Conservation (phyloP, 371 early-diverging fungal species). For the Phascolomyces articulosus region DNA sequence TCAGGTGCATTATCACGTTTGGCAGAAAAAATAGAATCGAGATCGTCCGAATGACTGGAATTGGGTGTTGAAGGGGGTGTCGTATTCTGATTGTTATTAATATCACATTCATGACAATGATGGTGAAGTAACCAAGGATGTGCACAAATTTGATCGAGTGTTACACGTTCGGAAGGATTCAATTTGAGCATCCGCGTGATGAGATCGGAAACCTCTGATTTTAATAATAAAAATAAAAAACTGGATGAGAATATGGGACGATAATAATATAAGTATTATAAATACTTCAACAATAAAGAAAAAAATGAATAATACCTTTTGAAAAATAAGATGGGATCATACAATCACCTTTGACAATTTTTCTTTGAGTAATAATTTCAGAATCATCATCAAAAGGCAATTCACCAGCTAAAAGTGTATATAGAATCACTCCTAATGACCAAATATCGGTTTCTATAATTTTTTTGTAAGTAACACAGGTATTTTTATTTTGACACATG, state of each 20-base stretch:
- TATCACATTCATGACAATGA: slow-evolving; percentile 15
- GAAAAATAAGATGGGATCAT: slow-evolving; percentile 69
- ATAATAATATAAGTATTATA: no score
- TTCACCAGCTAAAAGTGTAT: slow-evolving; percentile 79
- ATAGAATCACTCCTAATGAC: slow-evolving; percentile 86
- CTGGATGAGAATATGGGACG: no score
- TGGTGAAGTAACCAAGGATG: slow-evolving; percentile 70
- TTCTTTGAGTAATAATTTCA: slow-evolving; percentile 69
- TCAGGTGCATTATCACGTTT: no score
- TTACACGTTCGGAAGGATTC: slow-evolving; percentile 66
- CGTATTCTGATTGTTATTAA: slow-evolving; percentile 10
- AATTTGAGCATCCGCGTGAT: slow-evolving; percentile 63
- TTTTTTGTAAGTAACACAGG: background rate
- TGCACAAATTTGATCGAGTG: slow-evolving; percentile 63
- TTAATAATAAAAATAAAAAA: no score
- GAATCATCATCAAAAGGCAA: slow-evolving; percentile 88
- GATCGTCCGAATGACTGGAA: slow-evolving; percentile 31
- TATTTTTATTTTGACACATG: background rate
- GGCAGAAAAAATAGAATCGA: slow-evolving; percentile 31
- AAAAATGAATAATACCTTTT: slow-evolving; percentile 50
- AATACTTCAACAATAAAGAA: no score
- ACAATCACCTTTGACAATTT: slow-evolving; percentile 77
- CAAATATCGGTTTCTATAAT: slow-evolving; percentile 80
- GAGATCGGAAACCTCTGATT: slow-evolving; percentile 50
- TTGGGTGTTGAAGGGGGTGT: slow-evolving; percentile 24